Evolutionary conservation across 306 rosid genomes (phyloP).

Genomic region (Sicyos baderoa): DNA sequence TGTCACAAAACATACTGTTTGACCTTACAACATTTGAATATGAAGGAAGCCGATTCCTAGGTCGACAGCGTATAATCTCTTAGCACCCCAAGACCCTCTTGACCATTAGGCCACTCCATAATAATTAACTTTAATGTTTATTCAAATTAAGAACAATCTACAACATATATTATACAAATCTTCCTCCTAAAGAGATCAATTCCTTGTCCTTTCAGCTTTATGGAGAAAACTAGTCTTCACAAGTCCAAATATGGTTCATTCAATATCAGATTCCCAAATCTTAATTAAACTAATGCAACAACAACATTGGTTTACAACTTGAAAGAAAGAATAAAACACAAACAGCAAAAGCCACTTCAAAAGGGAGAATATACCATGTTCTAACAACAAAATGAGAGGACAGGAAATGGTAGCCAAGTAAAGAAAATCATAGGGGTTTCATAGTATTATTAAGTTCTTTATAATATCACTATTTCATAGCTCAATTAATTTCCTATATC

Average conservation of each 20-base stretch:
- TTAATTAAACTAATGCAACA: not conserved
- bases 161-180: too few species aligned
- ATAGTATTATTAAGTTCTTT: not conserved
- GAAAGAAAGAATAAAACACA: not conserved
- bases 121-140: too few species aligned
- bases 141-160: too few species aligned
- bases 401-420: not conserved
- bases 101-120: too few species aligned
- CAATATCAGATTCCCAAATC: not conserved
- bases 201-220: too few species aligned
- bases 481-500: not conserved
- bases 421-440: not conserved
- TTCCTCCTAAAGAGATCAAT: too few species aligned
- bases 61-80: too few species aligned
- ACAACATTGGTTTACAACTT: not conserved
- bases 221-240: not conserved
- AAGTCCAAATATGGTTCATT: not conserved
- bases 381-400: not conserved
- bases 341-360: not conserved
- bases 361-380: conserved; percentile 17
- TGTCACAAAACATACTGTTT: too few species aligned
- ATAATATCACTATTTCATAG: not conserved
- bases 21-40: too few species aligned
- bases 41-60: too few species aligned
- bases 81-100: too few species aligned